Evolutionary conservation across 2,329 filamentous ascomycete species (phyloP).

Genomic region (Alternaria conjuncta): DNA sequence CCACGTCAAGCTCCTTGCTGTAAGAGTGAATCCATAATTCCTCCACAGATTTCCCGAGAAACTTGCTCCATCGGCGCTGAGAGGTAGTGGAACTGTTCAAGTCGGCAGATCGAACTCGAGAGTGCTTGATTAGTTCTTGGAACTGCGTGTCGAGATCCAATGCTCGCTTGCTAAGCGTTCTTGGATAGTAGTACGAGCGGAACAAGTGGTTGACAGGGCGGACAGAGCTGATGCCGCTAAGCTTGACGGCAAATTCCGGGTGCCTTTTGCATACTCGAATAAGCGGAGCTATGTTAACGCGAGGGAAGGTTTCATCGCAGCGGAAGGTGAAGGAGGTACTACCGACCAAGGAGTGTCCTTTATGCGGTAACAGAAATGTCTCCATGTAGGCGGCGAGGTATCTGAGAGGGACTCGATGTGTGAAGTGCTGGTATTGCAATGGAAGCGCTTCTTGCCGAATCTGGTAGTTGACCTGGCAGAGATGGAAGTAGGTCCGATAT

Average conservation of each 20-base stretch:
- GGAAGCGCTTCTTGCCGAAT: not conserved
- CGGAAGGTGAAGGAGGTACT: not conserved
- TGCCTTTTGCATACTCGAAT: not conserved
- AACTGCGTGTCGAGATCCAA: not conserved
- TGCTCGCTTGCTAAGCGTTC: not conserved
- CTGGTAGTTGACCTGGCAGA: not conserved
- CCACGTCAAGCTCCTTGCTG: not conserved
- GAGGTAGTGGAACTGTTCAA: not conserved
- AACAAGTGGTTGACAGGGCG: not conserved
- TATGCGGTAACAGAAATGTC: not conserved
- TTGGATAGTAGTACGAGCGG: too few species aligned
- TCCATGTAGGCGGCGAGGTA: not conserved
- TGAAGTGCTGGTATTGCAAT: not conserved
- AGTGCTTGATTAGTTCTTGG: not conserved
- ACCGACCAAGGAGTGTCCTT: not conserved
- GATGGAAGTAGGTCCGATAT: not conserved
- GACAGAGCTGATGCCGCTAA: not conserved
- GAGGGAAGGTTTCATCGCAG: fast-evolving
- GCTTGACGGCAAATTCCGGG: not conserved
- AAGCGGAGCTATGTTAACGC: not conserved
- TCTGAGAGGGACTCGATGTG: not conserved
- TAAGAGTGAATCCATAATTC: not conserved
- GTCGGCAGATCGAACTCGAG: not conserved
- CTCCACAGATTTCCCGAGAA: not conserved
- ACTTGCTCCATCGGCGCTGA: not conserved